These are phyloP conservation scores for Blastocrithidia nonstop DNA, from an alignment of 208 protist genomes.

Conservation along the genomic window DNA sequence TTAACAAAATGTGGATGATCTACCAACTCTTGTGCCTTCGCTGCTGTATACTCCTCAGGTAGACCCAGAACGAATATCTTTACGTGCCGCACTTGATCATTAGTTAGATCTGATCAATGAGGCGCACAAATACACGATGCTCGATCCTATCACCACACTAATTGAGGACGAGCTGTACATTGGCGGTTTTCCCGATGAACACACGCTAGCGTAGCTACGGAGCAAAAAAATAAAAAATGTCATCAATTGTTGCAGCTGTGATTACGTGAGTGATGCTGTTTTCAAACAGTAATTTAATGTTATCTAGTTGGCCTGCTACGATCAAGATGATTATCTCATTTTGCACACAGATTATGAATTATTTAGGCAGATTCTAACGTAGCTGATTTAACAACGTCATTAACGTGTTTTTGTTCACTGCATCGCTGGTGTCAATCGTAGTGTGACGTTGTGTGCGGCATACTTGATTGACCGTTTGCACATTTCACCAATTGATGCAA, in stretches of 20 bases:
- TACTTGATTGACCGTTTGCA: slow-evolving; percentile 52
- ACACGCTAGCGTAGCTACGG: slow-evolving; percentile 31
- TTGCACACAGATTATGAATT: slow-evolving; percentile 53
- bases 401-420: slow-evolving; percentile 78
- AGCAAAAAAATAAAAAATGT: slow-evolving; percentile 34
- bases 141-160: slow-evolving; percentile 33
- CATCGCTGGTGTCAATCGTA: slow-evolving; percentile 74
- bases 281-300: slow-evolving; percentile 22
- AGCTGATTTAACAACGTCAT: slow-evolving; percentile 9
- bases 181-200: slow-evolving; percentile 54
- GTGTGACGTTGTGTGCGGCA: slow-evolving; percentile 63
- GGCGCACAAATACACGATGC: slow-evolving; percentile 7
- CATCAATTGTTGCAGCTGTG: slow-evolving; percentile 66
- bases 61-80: slow-evolving; percentile 14
- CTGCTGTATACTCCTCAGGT: slow-evolving; percentile 54
- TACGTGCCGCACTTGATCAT: slow-evolving; percentile 30
- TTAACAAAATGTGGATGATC: too few species aligned
- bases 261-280: slow-evolving; percentile 15
- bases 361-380: slow-evolving; percentile 39
- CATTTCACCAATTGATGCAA: slow-evolving; percentile 29
- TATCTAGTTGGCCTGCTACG: slow-evolving; percentile 24
- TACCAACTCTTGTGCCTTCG: too few species aligned
- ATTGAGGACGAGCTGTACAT: slow-evolving; percentile 45
- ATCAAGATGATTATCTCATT: slow-evolving; percentile 65
- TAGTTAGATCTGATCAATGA: slow-evolving; percentile 26